Base-by-base conservation (phyloP, 108 stramenopile species). In the Cyclotella kingstonii region DNA sequence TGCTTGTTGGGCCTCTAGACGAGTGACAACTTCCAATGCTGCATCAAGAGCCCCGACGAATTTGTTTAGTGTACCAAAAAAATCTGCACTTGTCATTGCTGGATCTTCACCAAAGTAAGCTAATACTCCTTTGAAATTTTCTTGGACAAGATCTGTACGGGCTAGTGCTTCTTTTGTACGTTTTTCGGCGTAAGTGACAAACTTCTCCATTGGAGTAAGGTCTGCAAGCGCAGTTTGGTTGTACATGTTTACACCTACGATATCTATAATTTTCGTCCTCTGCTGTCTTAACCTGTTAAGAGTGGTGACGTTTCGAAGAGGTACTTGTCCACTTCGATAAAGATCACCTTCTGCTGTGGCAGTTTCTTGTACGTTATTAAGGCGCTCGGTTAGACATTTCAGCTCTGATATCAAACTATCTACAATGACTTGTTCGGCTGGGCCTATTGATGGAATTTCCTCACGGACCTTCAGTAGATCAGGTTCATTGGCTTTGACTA, bases 61-160 rank as follows among this genome's bases (percentile, higher is more conserved):
- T 41, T 82, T 76, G 18, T 73, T 72, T 26, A 95, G 28, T 4
- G 84, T 91, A n/a, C 84, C 83, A 68, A 95, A 95, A 59, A 95
- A 95, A 33, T 93, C 89, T n/a, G 58, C 57, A 22, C 84, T 82
- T 11, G 81, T 49, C 89, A 93, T 90, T 0, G 80, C 84, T 22
- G 87, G 86, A 59, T 93, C 88, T 81, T 95, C 94, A 7, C 94
- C 91, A 41, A 95, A 93, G 70, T 93, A 95, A 18, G 60, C 43
- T 40, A 95, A 60, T 0, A 92, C 56, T 8, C 64, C 66, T 28
- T 47, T 61, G 53, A 83, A 89, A 10, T 84, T 89, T 49, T 70
- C 70, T 63, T 89, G 78, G 7, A 85, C 78, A 6, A 82, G 69
- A 12, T 80, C 64, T 25, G 68, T 84, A 23, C 70, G 63, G 17